Evolutionary conservation across 176 grass and related monocot species (phyloP).

Genomic region (Carex myosuroides): DNA sequence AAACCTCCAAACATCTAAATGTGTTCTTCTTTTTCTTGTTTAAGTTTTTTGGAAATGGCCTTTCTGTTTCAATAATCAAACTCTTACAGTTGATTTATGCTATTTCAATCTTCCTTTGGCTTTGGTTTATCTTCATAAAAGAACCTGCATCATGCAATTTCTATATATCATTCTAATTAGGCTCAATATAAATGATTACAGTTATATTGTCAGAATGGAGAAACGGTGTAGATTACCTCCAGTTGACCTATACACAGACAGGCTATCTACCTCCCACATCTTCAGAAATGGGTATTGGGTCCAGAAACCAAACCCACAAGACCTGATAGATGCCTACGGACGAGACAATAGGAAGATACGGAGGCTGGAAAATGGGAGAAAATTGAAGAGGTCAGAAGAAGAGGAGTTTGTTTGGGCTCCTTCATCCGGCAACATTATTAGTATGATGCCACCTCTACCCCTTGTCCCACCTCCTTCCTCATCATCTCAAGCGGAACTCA

Average conservation of each 20-base stretch:
- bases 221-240: conserved; percentile 48
- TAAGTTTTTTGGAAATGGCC: no score
- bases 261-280: conserved; percentile 39
- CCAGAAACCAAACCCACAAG: conserved; percentile 47
- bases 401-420: conserved; percentile 78
- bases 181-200: no score
- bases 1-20: no score
- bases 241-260: conserved; percentile 45
- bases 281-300: conserved; percentile 58
- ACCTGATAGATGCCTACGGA: conserved; percentile 96
- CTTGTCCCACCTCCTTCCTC: conserved; percentile 34
- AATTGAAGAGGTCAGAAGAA: conserved; percentile 79
- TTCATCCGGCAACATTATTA: not conserved
- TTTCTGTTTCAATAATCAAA: no score
- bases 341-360: conserved; percentile 54
- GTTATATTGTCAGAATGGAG: no score
- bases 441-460: conserved; percentile 52
- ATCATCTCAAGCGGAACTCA: conserved; percentile 32
- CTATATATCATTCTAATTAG: no score
- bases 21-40: no score
- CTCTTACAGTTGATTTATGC: no score
- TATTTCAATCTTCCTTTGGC: no score
- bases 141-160: no score
- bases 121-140: no score
- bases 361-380: conserved; percentile 49